Conservation (phyloP, 1,284 basidiomycete species). For the Apiotrichum akiyoshidainum region DNA sequence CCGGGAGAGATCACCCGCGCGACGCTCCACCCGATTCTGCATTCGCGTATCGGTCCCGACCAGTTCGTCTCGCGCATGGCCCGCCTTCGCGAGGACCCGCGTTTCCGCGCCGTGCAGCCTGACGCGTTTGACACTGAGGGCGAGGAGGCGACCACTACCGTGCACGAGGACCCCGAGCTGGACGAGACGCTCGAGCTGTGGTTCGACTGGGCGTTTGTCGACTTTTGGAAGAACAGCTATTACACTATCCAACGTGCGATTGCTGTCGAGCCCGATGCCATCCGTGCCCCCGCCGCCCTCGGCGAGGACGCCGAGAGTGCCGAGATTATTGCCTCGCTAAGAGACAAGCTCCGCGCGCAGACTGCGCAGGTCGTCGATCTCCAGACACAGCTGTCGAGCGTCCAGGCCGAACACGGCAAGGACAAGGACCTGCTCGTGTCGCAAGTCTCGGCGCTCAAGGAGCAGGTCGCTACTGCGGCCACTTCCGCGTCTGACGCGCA, state of each 20-base stretch:
- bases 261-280: constrained; percentile 54
- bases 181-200: constrained; percentile 79
- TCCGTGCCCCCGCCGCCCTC: constrained; percentile 52
- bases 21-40: constrained; percentile 80
- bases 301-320: constrained; percentile 68
- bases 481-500: constrained; percentile 17
- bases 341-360: constrained; percentile 74
- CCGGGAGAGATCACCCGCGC: constrained; percentile 85
- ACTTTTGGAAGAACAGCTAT: constrained; percentile 97
- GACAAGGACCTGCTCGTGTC: constrained; percentile 54
- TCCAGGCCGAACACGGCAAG: constrained; percentile 45
- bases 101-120: constrained; percentile 84
- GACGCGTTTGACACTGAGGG: constrained; percentile 58
- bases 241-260: constrained; percentile 59
- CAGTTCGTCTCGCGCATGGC: constrained; percentile 82
- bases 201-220: constrained; percentile 98
- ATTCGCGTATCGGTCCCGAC: constrained; percentile 76
- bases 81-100: constrained; percentile 80
- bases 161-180: constrained; percentile 48
- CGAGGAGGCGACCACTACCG: constrained; percentile 25
- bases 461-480: constrained; percentile 37
- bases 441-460: constrained; percentile 43
- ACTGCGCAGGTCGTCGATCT: constrained; percentile 59
- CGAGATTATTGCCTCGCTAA: constrained; percentile 73
- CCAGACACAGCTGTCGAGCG: constrained; percentile 40